Conservation (phyloP, 495 filamentous ascomycete genomes). For the Melanomma pulvis-pyrius region DNA sequence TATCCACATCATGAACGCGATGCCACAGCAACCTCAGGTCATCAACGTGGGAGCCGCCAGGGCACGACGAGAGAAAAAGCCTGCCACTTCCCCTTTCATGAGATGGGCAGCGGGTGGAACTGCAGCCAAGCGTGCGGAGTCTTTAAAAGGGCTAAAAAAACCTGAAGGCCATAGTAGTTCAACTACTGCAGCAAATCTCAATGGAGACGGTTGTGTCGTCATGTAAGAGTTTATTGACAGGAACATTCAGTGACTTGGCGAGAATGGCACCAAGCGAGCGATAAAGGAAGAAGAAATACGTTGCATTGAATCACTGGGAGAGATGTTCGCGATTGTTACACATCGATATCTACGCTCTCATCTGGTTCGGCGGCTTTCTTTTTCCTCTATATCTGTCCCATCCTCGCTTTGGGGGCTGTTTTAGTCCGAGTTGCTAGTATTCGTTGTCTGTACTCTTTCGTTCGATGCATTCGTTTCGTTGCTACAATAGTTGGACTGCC, state of each 20-base stretch:
- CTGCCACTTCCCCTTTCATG: conserved; percentile 19
- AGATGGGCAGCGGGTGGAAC: conserved; percentile 35
- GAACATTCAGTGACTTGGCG: not conserved
- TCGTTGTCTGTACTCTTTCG: conserved; percentile 3
- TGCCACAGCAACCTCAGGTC: not conserved
- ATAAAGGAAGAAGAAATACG: conserved; percentile 5
- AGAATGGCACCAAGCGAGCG: not conserved
- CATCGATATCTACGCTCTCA: conserved; percentile 13
- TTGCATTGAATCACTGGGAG: conserved; percentile 21
- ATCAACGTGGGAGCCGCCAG: not conserved
- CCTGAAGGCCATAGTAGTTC: conserved; percentile 21
- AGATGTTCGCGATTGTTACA: conserved; percentile 16
- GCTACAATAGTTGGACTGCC: conserved; percentile 12
- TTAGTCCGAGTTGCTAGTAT: not conserved
- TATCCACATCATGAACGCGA: not conserved
- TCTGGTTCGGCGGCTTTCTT: conserved; percentile 21
- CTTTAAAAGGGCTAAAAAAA: conserved; percentile 39
- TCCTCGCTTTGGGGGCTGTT: not conserved
- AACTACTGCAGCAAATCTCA: conserved; percentile 12
- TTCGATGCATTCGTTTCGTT: not conserved
- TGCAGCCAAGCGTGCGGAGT: conserved; percentile 19
- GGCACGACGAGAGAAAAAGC: not conserved
- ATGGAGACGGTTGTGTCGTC: conserved; percentile 19
- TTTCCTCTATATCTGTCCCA: conserved; percentile 1
- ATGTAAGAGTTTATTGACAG: conserved; percentile 23